Evolutionary conservation across 208 protist species (phyloP).

Genomic region (Vickermania spadyakhi): DNA sequence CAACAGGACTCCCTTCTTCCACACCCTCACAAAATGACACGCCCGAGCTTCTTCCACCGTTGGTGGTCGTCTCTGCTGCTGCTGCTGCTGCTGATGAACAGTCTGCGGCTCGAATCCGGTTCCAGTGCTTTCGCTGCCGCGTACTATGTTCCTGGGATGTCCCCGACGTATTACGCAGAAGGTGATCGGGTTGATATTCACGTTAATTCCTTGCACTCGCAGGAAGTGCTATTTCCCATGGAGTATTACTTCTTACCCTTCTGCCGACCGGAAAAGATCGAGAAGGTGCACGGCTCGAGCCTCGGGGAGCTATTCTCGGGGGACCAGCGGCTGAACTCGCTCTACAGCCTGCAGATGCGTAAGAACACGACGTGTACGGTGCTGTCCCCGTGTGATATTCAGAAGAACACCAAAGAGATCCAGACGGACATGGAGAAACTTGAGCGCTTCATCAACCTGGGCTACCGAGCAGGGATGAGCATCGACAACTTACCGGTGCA

Average conservation of each 20-base stretch:
- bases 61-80: too few species aligned
- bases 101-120: too few species aligned
- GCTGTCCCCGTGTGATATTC: constrained; percentile 32
- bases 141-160: constrained; percentile 55
- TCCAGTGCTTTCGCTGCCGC: too few species aligned
- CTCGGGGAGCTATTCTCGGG: constrained; percentile 76
- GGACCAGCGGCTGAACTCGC: constrained; percentile 60
- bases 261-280: constrained; percentile 23
- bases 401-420: constrained; percentile 19
- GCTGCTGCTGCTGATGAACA: too few species aligned
- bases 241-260: constrained; percentile 70
- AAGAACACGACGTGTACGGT: constrained; percentile 25
- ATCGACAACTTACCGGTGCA: constrained; percentile 79
- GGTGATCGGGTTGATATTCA: constrained; percentile 31
- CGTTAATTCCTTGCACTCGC: constrained; percentile 69
- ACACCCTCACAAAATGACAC: too few species aligned
- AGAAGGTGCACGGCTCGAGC: constrained; percentile 22
- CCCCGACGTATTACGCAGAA: constrained; percentile 35
- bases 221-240: constrained; percentile 49
- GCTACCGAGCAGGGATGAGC: constrained; percentile 78
- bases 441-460: constrained; percentile 44
- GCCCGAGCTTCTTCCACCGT: too few species aligned
- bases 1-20: too few species aligned
- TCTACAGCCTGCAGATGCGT: constrained; percentile 55
- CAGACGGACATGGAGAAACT: constrained; percentile 16